phyloP scores from a whole-genome alignment of 192 early-diverging fungal species.

The Entophlyctis luteolus region DNA sequence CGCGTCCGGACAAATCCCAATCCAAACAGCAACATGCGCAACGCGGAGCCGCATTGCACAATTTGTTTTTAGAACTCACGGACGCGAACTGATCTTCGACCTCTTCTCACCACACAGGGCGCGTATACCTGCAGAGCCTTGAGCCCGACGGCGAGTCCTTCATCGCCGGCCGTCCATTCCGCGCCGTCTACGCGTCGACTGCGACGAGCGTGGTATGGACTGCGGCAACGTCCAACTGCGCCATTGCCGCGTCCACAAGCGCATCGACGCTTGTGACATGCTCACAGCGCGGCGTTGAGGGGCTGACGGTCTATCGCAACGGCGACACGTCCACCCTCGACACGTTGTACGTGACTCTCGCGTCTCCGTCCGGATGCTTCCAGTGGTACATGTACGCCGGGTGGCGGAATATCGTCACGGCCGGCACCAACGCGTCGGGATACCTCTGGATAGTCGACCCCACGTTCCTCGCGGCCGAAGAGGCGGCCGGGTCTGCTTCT shows the following conservation, averaged over 20 bases:
- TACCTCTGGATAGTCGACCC: slow-evolving; percentile 14
- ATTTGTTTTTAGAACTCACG: no score
- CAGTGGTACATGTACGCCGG: slow-evolving; percentile 4
- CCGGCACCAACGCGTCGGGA: neutral
- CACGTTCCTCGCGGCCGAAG: neutral
- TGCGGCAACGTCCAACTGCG: neutral
- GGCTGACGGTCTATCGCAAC: slow-evolving; percentile 1
- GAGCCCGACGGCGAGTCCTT: slow-evolving; percentile 17
- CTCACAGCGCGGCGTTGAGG: neutral
- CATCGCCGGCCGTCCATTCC: neutral
- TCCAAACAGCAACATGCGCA: no score
- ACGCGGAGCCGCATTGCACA: no score
- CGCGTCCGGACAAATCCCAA: no score
- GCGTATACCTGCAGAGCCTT: slow-evolving; percentile 3
- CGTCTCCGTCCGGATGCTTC: neutral
- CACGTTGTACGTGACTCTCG: slow-evolving; percentile 16
- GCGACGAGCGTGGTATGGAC: slow-evolving; percentile 3
- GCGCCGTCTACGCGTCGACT: neutral
- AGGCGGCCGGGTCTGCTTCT: slow-evolving; percentile 7
- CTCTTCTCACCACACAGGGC: no score
- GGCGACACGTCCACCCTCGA: neutral
- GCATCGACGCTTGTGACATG: slow-evolving; percentile 6
- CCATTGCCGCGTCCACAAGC: neutral
- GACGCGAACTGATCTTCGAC: no score
- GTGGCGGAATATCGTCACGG: neutral